These are phyloP conservation scores for Talaromyces piceae DNA, from an alignment of 2,329 filamentous ascomycete genomes.

Conservation along the genomic window DNA sequence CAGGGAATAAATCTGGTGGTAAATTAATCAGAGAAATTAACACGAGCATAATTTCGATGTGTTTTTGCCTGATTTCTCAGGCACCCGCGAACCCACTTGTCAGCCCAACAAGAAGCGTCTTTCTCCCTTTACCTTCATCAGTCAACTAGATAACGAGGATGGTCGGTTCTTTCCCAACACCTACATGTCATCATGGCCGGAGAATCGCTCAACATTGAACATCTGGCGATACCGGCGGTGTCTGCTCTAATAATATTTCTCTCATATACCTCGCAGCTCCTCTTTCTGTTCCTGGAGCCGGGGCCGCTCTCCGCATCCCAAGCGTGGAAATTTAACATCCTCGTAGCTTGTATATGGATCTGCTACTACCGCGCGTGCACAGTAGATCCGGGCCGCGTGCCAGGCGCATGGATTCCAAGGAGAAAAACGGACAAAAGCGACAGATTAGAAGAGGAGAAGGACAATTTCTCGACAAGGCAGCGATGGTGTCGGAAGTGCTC, in stretches of 20 bases:
- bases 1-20: too few species aligned
- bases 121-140: background rate
- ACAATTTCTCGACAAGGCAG: conserved; percentile 21
- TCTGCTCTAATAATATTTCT: conserved; percentile 51
- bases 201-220: conserved; percentile 8
- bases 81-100: background rate
- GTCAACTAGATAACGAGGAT: too few species aligned
- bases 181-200: conserved; percentile 10
- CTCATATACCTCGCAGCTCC: conserved; percentile 52
- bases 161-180: too few species aligned
- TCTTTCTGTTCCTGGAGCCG: conserved; percentile 50
- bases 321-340: conserved; percentile 47
- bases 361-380: conserved; percentile 54
- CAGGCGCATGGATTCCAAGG: conserved; percentile 32
- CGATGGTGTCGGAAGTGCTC: conserved; percentile 58
- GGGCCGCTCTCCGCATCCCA: conserved; percentile 44
- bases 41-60: too few species aligned
- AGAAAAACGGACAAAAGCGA: conserved; percentile 12
- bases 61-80: background rate
- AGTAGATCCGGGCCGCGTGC: conserved; percentile 51
- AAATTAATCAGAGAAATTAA: too few species aligned
- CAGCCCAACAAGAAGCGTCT: background rate
- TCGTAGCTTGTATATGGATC: conserved; percentile 49
- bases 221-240: conserved; percentile 48
- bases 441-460: conserved; percentile 15